phyloP scores from a whole-genome alignment of 2,329 filamentous ascomycete species.

The Teratosphaeriaceae sp. region DNA sequence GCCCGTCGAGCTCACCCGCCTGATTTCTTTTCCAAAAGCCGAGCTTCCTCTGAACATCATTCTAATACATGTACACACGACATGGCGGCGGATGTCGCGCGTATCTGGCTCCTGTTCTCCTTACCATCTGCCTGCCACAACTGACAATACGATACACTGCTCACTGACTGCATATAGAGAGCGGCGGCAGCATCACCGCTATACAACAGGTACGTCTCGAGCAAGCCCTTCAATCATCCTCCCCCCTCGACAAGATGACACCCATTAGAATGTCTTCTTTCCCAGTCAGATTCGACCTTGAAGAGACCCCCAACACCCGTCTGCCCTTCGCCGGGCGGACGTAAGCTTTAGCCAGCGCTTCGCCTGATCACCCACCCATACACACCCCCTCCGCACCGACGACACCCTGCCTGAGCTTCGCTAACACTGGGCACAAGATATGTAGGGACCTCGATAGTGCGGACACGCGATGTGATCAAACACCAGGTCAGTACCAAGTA shows the following conservation, averaged over 20 bases:
- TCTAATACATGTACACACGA: too few relatives aligned
- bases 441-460: background rate
- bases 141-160: too few relatives aligned
- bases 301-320: conserved; percentile 64
- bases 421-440: background rate
- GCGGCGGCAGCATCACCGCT: too few relatives aligned
- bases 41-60: too few relatives aligned
- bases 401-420: background rate
- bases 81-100: too few relatives aligned
- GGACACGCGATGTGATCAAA: background rate
- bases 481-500: background rate
- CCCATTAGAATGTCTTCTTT: conserved; percentile 71
- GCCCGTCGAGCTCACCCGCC: too few relatives aligned
- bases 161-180: too few relatives aligned
- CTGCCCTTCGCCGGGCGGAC: conserved; percentile 57
- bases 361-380: conserved; percentile 54
- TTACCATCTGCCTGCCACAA: too few relatives aligned
- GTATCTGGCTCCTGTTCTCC: too few relatives aligned
- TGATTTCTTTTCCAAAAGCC: too few relatives aligned
- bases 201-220: background rate
- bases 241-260: conserved; percentile 56
- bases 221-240: background rate
- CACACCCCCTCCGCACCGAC: background rate
- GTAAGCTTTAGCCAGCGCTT: conserved; percentile 83
- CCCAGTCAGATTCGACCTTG: conserved; percentile 84